Evolutionary conservation across 2,329 filamentous ascomycete species (phyloP).

Genomic region (Whalleya microplaca): DNA sequence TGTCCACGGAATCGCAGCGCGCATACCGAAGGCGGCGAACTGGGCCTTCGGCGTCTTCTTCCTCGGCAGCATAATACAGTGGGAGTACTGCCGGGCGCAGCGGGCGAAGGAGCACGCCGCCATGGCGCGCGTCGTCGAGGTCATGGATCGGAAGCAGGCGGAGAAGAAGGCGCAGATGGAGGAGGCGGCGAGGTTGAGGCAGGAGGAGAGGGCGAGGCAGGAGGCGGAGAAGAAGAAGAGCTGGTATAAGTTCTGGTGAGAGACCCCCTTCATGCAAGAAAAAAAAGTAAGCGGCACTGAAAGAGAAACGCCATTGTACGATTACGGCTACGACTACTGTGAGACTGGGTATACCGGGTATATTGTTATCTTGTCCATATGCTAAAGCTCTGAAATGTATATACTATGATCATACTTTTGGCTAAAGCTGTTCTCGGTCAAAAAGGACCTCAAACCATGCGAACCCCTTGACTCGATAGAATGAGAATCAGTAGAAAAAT

Average conservation of each 20-base stretch:
- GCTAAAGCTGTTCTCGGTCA: no score
- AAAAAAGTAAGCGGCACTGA: no score
- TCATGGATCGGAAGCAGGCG: slow-evolving; percentile 73
- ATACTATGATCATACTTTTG: no score
- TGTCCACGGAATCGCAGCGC: slow-evolving; percentile 44
- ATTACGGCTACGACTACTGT: no score
- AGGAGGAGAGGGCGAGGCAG: slow-evolving; percentile 43
- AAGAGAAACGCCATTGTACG: not conserved
- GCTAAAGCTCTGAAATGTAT: not conserved
- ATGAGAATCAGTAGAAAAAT: slow-evolving; percentile 1
- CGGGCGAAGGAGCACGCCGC: slow-evolving; percentile 76
- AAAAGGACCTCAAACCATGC: not conserved
- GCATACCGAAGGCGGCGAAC: slow-evolving; percentile 71
- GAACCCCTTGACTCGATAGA: not conserved
- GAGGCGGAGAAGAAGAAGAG: slow-evolving; percentile 40
- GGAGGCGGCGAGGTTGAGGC: slow-evolving; percentile 45
- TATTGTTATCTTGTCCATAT: slow-evolving; percentile 12
- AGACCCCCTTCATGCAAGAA: not conserved
- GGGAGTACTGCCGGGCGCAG: slow-evolving; percentile 82
- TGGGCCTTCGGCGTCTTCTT: slow-evolving; percentile 84
- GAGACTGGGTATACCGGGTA: slow-evolving; percentile 14
- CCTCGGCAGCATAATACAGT: slow-evolving; percentile 69
- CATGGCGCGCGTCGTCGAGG: slow-evolving; percentile 84
- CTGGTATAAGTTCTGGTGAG: slow-evolving; percentile 63
- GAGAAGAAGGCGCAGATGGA: slow-evolving; percentile 55